Conservation (phyloP, 106 monocot species). For the Dioscorea alata region DNA sequence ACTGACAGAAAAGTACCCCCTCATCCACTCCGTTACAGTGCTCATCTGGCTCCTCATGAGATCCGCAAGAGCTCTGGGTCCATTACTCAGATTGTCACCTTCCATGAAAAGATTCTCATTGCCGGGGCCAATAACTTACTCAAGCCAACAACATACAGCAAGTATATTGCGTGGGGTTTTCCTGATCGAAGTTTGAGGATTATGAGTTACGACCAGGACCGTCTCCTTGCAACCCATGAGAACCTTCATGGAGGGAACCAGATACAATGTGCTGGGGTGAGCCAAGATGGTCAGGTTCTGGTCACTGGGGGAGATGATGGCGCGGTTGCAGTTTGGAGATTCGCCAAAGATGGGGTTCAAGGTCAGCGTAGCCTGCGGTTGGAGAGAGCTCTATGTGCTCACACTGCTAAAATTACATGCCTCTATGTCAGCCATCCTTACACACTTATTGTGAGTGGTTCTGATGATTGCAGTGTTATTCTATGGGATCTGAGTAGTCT, state of each 20-base stretch:
- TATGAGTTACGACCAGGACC: conserved; percentile 84
- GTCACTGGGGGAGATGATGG: conserved; percentile 94
- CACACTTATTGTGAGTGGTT: conserved; percentile 70
- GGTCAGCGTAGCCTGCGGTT: conserved; percentile 33
- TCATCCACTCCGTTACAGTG: conserved; percentile 71
- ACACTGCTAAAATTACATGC: conserved; percentile 79
- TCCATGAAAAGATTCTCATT: conserved; percentile 70
- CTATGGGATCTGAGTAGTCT: conserved; percentile 78
- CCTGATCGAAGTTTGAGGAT: conserved; percentile 88
- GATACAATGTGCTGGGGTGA: conserved; percentile 84
- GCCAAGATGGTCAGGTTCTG: conserved; percentile 78
- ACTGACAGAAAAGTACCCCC: conserved; percentile 49
- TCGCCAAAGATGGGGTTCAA: conserved; percentile 36
- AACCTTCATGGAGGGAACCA: conserved; percentile 89
- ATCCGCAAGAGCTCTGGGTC: conserved; percentile 44
- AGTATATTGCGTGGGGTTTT: conserved; percentile 93
- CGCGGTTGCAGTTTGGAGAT: conserved; percentile 74
- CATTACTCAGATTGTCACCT: conserved; percentile 69
- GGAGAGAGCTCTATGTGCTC: conserved; percentile 66
- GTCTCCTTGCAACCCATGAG: conserved; percentile 79
- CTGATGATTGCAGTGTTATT: conserved; percentile 88
- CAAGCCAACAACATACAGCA: conserved; percentile 67
- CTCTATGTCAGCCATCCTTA: conserved; percentile 87
- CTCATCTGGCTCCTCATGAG: conserved; percentile 49
- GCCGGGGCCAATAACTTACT: conserved; percentile 59